phyloP scores from a whole-genome alignment of 257 asterid genomes.

The Scutellaria galericulata region DNA sequence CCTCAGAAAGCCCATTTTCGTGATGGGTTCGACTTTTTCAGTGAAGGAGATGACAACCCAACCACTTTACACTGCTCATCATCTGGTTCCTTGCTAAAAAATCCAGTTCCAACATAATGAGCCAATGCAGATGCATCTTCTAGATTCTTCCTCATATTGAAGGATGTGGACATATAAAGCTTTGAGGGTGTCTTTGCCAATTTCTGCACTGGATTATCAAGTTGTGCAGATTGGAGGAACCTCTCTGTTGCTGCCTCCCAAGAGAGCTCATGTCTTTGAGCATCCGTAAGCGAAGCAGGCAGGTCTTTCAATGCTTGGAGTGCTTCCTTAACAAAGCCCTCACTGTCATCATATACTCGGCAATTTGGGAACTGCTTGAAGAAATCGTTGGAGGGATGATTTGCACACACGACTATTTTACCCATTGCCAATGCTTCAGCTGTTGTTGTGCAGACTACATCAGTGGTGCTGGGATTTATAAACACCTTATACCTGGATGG shows the following conservation, averaged over 20 bases:
- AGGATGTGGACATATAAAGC: conserved; percentile 62
- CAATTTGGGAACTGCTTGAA: conserved; percentile 98
- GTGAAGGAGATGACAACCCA: conserved; percentile 59
- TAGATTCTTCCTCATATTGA: conserved; percentile 61
- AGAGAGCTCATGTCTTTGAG: conserved; percentile 81
- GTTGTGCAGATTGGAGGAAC: conserved; percentile 72
- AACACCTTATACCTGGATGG: conserved; percentile 83
- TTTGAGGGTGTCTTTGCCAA: conserved; percentile 54
- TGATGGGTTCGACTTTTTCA: conserved; percentile 43
- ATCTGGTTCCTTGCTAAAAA: conserved; percentile 68
- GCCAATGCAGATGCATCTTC: conserved; percentile 86
- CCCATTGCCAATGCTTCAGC: conserved; percentile 99
- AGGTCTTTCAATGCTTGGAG: conserved; percentile 67
- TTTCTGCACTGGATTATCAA: conserved; percentile 49
- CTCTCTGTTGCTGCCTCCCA: conserved; percentile 98
- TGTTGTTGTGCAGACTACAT: conserved; percentile 96
- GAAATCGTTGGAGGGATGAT: conserved; percentile 95
- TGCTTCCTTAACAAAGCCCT: conserved; percentile 81
- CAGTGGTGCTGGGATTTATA: conserved; percentile 96
- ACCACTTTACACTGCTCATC: conserved; percentile 79
- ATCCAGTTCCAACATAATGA: conserved; percentile 75
- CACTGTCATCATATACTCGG: conserved; percentile 63
- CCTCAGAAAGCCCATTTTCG: conserved; percentile 58
- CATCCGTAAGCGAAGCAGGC: conserved; percentile 74
- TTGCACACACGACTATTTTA: conserved; percentile 90